Conservation (phyloP, 768 basidiomycete genomes). For the Infundibulicybe gibba region DNA sequence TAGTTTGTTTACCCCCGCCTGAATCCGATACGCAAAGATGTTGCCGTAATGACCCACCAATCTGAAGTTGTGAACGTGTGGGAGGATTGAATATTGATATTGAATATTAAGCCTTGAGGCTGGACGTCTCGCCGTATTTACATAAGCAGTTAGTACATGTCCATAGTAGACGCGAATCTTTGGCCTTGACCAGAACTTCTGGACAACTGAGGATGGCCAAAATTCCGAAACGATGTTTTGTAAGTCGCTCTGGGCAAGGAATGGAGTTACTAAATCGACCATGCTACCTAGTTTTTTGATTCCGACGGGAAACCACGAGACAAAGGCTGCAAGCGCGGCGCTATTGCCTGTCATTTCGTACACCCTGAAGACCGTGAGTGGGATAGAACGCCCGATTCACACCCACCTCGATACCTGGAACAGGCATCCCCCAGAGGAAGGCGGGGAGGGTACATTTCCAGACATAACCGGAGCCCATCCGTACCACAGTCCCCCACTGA, state of each 20-base stretch:
- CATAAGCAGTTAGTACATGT: too few relatives aligned
- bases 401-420: background rate
- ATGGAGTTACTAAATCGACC: background rate
- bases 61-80: constrained; percentile 68
- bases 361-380: constrained; percentile 25
- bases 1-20: constrained; percentile 85
- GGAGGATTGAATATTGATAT: constrained; percentile 30
- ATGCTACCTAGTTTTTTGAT: constrained; percentile 11
- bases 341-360: constrained; percentile 14
- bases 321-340: constrained; percentile 4
- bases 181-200: background rate
- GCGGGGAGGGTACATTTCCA: background rate
- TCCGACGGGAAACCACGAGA: constrained; percentile 10
- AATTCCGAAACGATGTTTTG: constrained; percentile 10
- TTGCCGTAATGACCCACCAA: constrained; percentile 82
- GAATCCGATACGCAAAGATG: constrained; percentile 73
- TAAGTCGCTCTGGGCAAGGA: constrained; percentile 1
- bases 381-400: constrained; percentile 7
- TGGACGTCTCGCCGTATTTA: too few relatives aligned
- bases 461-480: constrained; percentile 3
- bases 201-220: background rate
- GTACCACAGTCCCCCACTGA: background rate
- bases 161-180: background rate
- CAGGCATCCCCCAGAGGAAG: background rate
- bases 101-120: too few relatives aligned